These are phyloP conservation scores for Conidiobolus incongruus DNA, from an alignment of 371 early-diverging fungal genomes.

Conservation along the genomic window DNA sequence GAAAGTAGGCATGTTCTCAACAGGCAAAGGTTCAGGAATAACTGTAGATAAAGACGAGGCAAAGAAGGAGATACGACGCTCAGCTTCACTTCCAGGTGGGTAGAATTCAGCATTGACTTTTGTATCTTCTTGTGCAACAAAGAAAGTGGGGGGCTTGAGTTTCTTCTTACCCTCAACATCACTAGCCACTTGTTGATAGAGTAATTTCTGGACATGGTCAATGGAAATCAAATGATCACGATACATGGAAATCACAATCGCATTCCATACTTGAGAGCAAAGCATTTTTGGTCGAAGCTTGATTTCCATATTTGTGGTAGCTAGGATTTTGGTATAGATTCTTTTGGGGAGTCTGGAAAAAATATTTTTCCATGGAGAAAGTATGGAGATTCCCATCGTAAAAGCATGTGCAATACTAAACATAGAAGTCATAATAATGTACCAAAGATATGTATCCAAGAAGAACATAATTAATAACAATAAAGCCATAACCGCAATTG, in stretches of 20 bases:
- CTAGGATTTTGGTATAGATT: constrained; percentile 55
- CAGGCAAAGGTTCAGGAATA: constrained; percentile 62
- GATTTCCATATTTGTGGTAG: constrained; percentile 45
- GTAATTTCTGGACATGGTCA: constrained; percentile 49
- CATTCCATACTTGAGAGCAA: constrained; percentile 74
- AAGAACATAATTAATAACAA: constrained; percentile 61
- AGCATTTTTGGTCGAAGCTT: constrained; percentile 50
- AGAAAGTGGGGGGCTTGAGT: constrained; percentile 60
- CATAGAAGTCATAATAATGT: constrained; percentile 63
- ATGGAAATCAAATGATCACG: constrained; percentile 61
- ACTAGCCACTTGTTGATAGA: constrained; percentile 38
- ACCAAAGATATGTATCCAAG: constrained; percentile 82
- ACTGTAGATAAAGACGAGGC: constrained; percentile 70
- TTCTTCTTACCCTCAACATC: constrained; percentile 43
- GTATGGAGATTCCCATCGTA: constrained; percentile 60
- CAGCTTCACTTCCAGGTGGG: constrained; percentile 57
- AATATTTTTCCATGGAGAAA: constrained; percentile 75
- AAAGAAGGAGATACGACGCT: constrained; percentile 70
- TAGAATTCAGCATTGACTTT: constrained; percentile 55
- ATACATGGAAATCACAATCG: constrained; percentile 70
- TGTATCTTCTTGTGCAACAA: constrained; percentile 61
- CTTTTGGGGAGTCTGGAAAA: constrained; percentile 69
- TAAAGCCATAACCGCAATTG: constrained; percentile 52
- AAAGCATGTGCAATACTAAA: constrained; percentile 62
- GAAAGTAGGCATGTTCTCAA: constrained; percentile 69